Conservation (phyloP, 306 rosid species). For the Pyrus betulifolia region DNA sequence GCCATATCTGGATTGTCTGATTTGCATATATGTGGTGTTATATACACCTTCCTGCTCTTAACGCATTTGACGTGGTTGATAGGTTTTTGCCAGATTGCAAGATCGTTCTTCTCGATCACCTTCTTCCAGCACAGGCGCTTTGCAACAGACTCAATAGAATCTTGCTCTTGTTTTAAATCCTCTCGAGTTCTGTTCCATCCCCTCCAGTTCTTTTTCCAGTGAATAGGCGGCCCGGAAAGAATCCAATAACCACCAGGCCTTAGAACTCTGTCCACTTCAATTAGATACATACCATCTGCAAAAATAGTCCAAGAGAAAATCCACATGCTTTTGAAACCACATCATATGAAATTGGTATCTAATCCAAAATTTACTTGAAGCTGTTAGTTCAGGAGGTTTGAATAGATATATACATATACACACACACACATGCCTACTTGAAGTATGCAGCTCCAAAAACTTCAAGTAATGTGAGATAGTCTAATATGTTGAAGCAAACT, state of each 20-base stretch:
- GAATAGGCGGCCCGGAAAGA: slow-evolving; percentile 91
- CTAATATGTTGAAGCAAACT: neutral
- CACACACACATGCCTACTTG: neutral
- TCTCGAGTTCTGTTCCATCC: slow-evolving; percentile 93
- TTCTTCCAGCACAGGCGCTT: slow-evolving; percentile 75
- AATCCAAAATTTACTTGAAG: neutral
- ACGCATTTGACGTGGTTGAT: slow-evolving; percentile 63
- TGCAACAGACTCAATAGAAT: slow-evolving; percentile 62
- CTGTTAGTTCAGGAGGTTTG: neutral
- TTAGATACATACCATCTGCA: slow-evolving; percentile 80
- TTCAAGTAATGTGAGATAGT: neutral
- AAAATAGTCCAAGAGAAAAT: neutral
- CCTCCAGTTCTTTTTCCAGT: slow-evolving; percentile 76
- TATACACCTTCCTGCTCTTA: slow-evolving; percentile 37
- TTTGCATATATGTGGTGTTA: slow-evolving; percentile 73
- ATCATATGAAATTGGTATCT: neutral
- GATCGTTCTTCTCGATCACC: slow-evolving; percentile 59
- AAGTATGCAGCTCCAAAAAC: neutral
- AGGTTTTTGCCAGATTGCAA: slow-evolving; percentile 88
- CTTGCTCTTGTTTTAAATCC: slow-evolving; percentile 81
- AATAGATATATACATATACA: too few species aligned
- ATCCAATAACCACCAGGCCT: slow-evolving; percentile 98
- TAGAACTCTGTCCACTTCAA: slow-evolving; percentile 78
- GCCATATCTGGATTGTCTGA: slow-evolving; percentile 68
- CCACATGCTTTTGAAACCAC: neutral